Conservation (phyloP, 176 grass and related monocot genomes). For the Bromus sterilis region DNA sequence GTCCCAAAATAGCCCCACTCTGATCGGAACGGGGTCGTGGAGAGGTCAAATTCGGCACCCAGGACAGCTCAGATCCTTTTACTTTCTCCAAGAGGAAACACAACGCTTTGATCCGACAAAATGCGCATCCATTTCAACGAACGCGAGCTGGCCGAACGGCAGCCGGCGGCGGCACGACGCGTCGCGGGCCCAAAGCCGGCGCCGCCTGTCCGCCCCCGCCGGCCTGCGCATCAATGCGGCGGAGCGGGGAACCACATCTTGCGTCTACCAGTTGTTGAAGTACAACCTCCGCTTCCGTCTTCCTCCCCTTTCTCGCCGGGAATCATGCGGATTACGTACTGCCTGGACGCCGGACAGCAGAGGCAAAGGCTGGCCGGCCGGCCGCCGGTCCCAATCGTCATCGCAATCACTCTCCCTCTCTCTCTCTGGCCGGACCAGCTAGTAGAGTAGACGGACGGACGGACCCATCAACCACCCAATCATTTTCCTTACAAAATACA, state of each 20-base stretch:
- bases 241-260: too few relatives aligned
- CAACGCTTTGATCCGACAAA: not conserved
- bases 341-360: not conserved
- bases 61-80: not conserved
- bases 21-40: not conserved
- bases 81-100: not conserved
- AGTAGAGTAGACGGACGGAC: too few relatives aligned
- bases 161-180: not conserved
- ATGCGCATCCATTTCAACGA: not conserved
- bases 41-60: slow-evolving; percentile 10
- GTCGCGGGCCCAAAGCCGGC: not conserved
- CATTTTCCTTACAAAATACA: not conserved
- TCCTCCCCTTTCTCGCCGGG: not conserved
- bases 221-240: too few relatives aligned
- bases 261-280: not conserved
- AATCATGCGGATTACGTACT: not conserved
- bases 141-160: slow-evolving; percentile 14
- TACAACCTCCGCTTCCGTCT: not conserved
- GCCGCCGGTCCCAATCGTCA: slow-evolving; percentile 35
- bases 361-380: not conserved
- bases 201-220: not conserved
- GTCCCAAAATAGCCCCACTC: not conserved
- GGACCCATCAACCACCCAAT: slow-evolving; percentile 12
- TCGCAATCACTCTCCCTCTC: slow-evolving; percentile 14
- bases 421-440: too few relatives aligned